Conservation (phyloP, 495 filamentous ascomycete genomes). For the Penicillium soppii region DNA sequence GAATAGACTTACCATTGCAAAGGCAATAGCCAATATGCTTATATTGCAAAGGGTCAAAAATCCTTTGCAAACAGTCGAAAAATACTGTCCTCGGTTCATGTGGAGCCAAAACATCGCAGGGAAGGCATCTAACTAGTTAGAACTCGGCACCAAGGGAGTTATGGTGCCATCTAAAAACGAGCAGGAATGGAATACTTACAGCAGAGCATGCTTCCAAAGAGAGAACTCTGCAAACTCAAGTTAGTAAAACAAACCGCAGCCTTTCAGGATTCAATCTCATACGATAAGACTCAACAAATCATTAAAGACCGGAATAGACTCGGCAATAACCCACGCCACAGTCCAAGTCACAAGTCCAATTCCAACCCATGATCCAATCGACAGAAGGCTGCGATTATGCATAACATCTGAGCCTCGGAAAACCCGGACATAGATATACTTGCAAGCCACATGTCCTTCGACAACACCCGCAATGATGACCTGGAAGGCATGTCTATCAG, state of each 20-base stretch:
- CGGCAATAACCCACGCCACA: conserved; percentile 63
- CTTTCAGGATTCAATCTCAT: background rate
- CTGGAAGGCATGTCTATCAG: background rate
- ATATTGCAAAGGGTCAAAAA: conserved; percentile 15
- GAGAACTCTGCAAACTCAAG: background rate
- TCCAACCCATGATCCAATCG: conserved; percentile 46
- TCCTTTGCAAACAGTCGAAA: conserved; percentile 19
- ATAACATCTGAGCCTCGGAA: conserved; percentile 50
- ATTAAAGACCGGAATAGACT: conserved; percentile 67
- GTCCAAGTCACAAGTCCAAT: conserved; percentile 53
- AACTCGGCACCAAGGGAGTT: conserved; percentile 6
- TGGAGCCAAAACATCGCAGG: conserved; percentile 33
- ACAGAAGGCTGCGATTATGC: conserved; percentile 46
- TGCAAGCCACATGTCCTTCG: conserved; percentile 53
- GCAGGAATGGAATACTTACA: background rate
- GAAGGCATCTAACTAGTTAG: background rate
- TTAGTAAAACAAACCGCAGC: background rate
- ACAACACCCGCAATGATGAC: conserved; percentile 31
- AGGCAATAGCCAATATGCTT: background rate
- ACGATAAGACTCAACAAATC: conserved; percentile 48
- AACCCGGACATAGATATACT: conserved; percentile 58
- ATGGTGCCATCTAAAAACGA: background rate
- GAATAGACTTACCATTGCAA: background rate
- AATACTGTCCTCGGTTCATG: conserved; percentile 29
- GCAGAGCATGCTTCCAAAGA: background rate